phyloP scores from a whole-genome alignment of 768 basidiomycete genomes.

The Hydnum rufescens region DNA sequence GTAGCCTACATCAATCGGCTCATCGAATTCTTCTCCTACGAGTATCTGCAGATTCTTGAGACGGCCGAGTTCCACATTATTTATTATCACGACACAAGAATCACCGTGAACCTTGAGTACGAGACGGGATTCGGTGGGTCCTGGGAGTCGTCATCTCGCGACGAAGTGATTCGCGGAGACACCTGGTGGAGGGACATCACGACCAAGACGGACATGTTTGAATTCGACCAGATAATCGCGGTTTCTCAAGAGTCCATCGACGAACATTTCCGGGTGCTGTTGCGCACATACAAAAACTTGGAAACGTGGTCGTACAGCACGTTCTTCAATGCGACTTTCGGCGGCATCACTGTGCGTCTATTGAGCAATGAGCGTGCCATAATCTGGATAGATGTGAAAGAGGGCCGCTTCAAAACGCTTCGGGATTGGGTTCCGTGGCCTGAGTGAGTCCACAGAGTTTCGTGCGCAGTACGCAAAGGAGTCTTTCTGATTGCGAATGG shows the following conservation, averaged over 20 bases:
- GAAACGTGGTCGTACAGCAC: neutral
- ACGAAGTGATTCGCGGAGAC: too few relatives aligned
- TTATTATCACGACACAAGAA: neutral
- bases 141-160: too few relatives aligned
- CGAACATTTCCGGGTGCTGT: neutral
- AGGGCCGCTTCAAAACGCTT: neutral
- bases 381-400: neutral
- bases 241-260: neutral
- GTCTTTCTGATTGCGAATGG: neutral
- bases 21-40: neutral
- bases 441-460: too few relatives aligned
- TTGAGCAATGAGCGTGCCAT: neutral
- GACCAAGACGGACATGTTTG: neutral
- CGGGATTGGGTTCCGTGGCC: too few relatives aligned
- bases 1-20: neutral
- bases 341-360: neutral
- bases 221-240: neutral
- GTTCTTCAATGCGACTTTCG: neutral
- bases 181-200: too few relatives aligned
- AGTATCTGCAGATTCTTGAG: neutral
- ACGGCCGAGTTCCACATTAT: neutral
- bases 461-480: neutral
- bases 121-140: too few relatives aligned
- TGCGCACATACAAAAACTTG: neutral
- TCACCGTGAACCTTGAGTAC: neutral